These are phyloP conservation scores for Pseudogymnoascus sp. DNA, from an alignment of 2,329 filamentous ascomycete species.

Conservation along the genomic window DNA sequence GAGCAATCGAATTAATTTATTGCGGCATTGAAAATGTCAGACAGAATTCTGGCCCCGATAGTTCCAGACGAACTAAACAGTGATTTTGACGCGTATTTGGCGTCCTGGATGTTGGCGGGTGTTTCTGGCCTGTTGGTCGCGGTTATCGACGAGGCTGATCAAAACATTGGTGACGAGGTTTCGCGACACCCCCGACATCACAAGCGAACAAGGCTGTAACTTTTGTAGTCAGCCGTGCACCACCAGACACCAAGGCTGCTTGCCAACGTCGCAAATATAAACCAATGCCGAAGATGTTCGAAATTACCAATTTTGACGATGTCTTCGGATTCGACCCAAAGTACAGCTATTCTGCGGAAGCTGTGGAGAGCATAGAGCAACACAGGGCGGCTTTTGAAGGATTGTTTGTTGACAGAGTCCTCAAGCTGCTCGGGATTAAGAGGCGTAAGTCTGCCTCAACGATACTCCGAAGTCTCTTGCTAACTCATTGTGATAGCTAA, in stretches of 20 bases:
- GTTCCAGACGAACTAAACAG: neutral
- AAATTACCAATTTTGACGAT: constrained; percentile 59
- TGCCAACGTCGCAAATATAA: constrained; percentile 2
- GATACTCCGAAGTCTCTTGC: neutral
- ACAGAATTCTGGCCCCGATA: neutral
- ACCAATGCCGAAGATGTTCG: constrained; percentile 41
- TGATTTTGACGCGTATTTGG: neutral
- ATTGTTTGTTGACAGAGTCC: constrained; percentile 73
- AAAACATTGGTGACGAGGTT: constrained; percentile 4
- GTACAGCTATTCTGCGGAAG: constrained; percentile 54
- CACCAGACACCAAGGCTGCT: constrained; percentile 8
- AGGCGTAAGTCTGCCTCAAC: constrained; percentile 45
- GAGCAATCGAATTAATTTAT: neutral
- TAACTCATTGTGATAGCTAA: constrained; percentile 33
- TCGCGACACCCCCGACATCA: neutral
- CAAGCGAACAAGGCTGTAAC: constrained; percentile 7
- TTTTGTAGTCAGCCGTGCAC: constrained; percentile 6
- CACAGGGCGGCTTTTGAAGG: constrained; percentile 62
- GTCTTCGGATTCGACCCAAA: constrained; percentile 57
- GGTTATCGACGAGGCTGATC: constrained; percentile 7
- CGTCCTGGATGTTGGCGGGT: neutral
- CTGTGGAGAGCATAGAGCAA: constrained; percentile 55
- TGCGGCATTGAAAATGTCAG: neutral
- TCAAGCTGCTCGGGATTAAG: constrained; percentile 60
- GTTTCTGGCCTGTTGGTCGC: neutral